phyloP scores from a whole-genome alignment of 192 early-diverging fungal species.

The Kickxella alabastrina region DNA sequence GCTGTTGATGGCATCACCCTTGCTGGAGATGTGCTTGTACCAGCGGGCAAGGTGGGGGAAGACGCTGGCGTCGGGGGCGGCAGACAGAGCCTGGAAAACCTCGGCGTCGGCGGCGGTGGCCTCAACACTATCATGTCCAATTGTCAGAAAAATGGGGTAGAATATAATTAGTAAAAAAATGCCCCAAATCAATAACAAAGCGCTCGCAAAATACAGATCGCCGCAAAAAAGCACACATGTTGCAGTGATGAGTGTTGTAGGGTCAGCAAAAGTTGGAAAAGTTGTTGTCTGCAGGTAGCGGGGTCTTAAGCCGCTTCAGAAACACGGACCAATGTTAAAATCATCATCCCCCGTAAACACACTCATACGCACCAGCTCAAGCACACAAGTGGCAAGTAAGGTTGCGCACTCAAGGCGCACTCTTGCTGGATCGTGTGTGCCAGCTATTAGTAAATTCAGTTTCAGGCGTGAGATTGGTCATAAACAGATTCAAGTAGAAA shows the following conservation, averaged over 20 bases:
- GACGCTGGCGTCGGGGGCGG: slow-evolving; percentile 65
- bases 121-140: slow-evolving; percentile 62
- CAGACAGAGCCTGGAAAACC: slow-evolving; percentile 75
- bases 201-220: no score
- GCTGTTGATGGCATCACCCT: slow-evolving; percentile 28
- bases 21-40: slow-evolving; percentile 85
- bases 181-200: no score
- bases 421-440: no score
- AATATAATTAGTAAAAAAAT: not conserved
- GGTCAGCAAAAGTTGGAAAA: slow-evolving; percentile 37
- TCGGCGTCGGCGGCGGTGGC: slow-evolving; percentile 81
- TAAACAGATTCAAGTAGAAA: not conserved
- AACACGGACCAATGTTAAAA: slow-evolving; percentile 58
- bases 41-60: slow-evolving; percentile 91
- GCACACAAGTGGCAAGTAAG: no score
- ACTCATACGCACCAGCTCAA: no score
- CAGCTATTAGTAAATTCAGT: no score
- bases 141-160: not conserved
- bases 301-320: slow-evolving; percentile 64
- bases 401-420: no score
- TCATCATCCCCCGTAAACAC: slow-evolving; percentile 48
- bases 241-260: not conserved
- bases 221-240: not conserved
- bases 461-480: no score
- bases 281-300: slow-evolving; percentile 50